Evolutionary conservation across 805 yeast species (phyloP), one percentile per base, ranked within the genome.

Genomic region (Saccharomyces kudriavzevii): DNA sequence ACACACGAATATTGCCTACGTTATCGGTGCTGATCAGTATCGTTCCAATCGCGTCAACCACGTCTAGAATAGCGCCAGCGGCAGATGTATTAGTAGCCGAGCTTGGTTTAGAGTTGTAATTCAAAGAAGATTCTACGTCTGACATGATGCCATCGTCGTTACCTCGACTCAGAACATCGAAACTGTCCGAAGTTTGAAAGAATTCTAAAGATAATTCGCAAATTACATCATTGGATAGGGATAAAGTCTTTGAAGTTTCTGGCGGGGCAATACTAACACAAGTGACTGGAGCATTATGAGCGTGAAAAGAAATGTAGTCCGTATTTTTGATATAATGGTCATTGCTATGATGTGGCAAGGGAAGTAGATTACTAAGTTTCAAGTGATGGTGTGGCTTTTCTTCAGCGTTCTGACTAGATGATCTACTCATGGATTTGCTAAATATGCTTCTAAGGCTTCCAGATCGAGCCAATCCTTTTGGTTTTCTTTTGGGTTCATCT

Each of bases 21-120:
- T 79, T 80, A 68, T 90, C 97, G 0, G 92, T 82, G 0, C 94
- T 84, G 2, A 90, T 83, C 14, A 89, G 79, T 47, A 89, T 83
- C 0, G 69, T 60, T 0, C 77, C 77, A 43, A 74, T 68, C 9
- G 64, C 62, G 13, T 67, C 66, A 20, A 61, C 65, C 28, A 63
- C 64, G 22, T 68, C 61, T 30, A 70, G 63, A 6, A 58, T 45
- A 4, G 53, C 13, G 43, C 46, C 51, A 20, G 30, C 28, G 8
- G 28, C 24, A 27, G 22, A 20, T 8, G 13, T 25, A 35, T 35
- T 35, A 17, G 24, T 6, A 8, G 17, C 9, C 10, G 43, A 35
- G 24, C 22, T 17, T 5, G 43, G 43, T 17, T 35, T 35, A 35
- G 43, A 35, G 20, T 35, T 35, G 22, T 35, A 35, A 17, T 13